Evolutionary conservation across 805 yeast species (phyloP).

Genomic region (Komagataella phaffii): DNA sequence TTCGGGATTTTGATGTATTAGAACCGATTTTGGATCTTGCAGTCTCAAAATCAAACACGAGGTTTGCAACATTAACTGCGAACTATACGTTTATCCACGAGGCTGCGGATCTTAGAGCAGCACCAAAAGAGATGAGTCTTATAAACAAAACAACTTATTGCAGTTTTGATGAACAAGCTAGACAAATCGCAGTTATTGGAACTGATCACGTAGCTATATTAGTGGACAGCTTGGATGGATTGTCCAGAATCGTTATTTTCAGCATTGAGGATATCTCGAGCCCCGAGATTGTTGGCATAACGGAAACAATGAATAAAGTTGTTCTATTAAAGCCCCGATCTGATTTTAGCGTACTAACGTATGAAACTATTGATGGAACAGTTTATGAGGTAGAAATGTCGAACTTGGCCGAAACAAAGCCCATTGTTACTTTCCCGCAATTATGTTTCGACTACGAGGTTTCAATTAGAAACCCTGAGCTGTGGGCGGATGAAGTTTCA

Average conservation of each 20-base stretch:
- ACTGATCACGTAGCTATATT: conserved; percentile 40
- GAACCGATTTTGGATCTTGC: conserved; percentile 53
- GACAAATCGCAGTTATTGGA: conserved; percentile 50
- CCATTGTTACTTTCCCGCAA: conserved; percentile 48
- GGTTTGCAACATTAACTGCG: conserved; percentile 44
- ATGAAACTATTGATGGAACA: conserved; percentile 52
- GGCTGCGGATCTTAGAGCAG: conserved; percentile 29
- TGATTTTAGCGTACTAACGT: conserved; percentile 36
- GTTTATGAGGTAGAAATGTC: conserved; percentile 23
- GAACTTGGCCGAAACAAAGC: conserved; percentile 11
- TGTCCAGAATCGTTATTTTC: conserved; percentile 37
- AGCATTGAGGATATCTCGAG: conserved; percentile 27
- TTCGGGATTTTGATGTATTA: conserved; percentile 45
- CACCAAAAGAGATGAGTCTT: conserved; percentile 25
- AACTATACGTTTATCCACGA: conserved; percentile 21
- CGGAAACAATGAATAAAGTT: conserved; percentile 33
- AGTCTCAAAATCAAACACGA: conserved; percentile 42
- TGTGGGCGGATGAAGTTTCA: conserved; percentile 7
- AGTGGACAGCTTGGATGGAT: conserved; percentile 36
- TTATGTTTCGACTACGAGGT: conserved; percentile 52
- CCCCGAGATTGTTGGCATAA: conserved; percentile 25
- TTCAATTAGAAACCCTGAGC: conserved; percentile 15
- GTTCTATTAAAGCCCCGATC: conserved; percentile 43
- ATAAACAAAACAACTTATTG: conserved; percentile 22
- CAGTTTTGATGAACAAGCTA: conserved; percentile 28